phyloP scores from a whole-genome alignment of 495 filamentous ascomycete species.

The Hyaloscypha hepaticicola region DNA sequence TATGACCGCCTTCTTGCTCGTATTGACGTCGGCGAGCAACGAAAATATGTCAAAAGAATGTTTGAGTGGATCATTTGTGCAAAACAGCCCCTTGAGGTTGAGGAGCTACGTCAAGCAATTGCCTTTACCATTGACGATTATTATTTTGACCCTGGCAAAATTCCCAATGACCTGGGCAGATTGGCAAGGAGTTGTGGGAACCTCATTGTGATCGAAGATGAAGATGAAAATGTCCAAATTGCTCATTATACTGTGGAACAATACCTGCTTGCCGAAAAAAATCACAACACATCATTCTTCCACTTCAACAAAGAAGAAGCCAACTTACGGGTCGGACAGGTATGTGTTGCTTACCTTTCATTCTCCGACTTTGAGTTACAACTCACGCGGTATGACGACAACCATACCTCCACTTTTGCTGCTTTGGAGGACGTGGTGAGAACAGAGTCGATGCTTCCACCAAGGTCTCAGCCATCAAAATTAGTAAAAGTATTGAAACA shows the following conservation, averaged over 20 bases:
- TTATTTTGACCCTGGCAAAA: slow-evolving; percentile 11
- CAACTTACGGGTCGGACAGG: slow-evolving; percentile 23
- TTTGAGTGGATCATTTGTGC: slow-evolving; percentile 33
- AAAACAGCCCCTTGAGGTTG: slow-evolving; percentile 33
- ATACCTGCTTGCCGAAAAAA: slow-evolving; percentile 16
- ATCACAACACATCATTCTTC: background rate
- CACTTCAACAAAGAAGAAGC: slow-evolving; percentile 4
- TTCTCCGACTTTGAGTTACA: slow-evolving; percentile 36
- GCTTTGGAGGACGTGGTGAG: background rate
- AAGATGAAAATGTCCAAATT: slow-evolving; percentile 33
- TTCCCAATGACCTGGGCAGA: slow-evolving; percentile 32
- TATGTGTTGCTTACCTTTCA: slow-evolving; percentile 39
- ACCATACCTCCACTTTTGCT: background rate
- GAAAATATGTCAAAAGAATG: slow-evolving; percentile 19
- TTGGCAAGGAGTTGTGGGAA: slow-evolving; percentile 35
- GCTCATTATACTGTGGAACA: slow-evolving; percentile 37
- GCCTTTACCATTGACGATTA: slow-evolving; percentile 13
- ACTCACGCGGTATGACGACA: background rate
- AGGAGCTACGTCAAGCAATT: slow-evolving; percentile 36
- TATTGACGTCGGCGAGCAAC: slow-evolving; percentile 12
- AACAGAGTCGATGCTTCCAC: background rate
- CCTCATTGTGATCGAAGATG: slow-evolving; percentile 37
- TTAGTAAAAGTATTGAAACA: background rate
- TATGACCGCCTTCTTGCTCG: slow-evolving; percentile 32
- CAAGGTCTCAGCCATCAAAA: background rate